Base-by-base conservation (phyloP, 1,284 basidiomycete species). In the Vanrija sp. region DNA sequence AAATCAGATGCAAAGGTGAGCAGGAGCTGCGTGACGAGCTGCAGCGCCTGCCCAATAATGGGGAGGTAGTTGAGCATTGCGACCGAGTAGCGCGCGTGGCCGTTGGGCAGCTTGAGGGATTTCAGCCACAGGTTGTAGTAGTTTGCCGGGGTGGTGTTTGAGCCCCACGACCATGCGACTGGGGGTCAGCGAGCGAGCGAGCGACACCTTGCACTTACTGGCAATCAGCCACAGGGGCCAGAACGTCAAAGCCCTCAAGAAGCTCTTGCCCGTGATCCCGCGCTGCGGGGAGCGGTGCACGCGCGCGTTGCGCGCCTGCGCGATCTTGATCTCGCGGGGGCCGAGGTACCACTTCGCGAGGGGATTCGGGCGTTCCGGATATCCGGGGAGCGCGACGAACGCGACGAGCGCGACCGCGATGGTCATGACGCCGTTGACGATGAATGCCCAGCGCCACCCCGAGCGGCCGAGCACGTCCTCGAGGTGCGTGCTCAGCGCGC, bases 61-160 rank as follows among this genome's bases (percentile, higher is more conserved):
- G 56, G 56, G 34, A 58, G 50, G 56, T 58, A 49, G 42, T 47
- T 51, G 21, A 58, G 52, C 49, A 51, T 42, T 3, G 52, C 45
- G 42, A 58, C 43, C 7, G 55, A 49, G 55, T 60, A 66, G 18
- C 60, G 49, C 12, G 45, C 43, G 12, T 46, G 42, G 10, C 65
- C 65, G 43, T 62, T 44, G 26, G 57, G 46, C 26, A 62, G 62
- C 42, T 38, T 62, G 28, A 67, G 58, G 23, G 53, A 58, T 49
- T 67, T 67, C 38, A 67, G 60, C 64, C 64, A 67, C 12, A 67
- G 55, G 54, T 65, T 67, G 64, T 65, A 67, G 49, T 60, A 67
- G 38, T 57, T 56, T 12, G 58, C 51, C 5, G 56, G 56, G 4
- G 50, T 49, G 23, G 44, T 58, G 49, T 58, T 58, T 49, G 51